Evolutionary conservation across 176 grass and related monocot species (phyloP), one percentile per base, ranked within the genome.

Genomic region (Musa itinerans): DNA sequence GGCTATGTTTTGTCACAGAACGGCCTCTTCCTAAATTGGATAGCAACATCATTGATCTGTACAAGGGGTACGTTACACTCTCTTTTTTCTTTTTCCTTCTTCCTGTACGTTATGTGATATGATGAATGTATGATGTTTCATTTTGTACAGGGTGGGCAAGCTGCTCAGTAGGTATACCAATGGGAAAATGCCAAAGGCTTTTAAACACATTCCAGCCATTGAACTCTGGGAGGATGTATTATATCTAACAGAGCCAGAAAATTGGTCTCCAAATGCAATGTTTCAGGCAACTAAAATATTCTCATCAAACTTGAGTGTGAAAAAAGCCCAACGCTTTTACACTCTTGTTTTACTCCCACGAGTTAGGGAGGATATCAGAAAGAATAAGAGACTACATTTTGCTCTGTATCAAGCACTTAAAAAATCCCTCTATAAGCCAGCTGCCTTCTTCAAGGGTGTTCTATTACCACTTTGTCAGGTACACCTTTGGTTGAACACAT

Each of bases 391-490:
- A 68, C 88, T 98, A 53, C 95, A 93, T 78, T 98, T 93, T 87
- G 82, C 88, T 17, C 84, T 98, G 14, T 98, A 98, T 49, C 90
- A 93, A 69, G 82, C 88, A 0, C 76, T 98, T 73, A 93, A 93
- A 56, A 94, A 94, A 71, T 77, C 90, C 51, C 78, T 91, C 9
- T 98, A 89, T 73, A 98, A 93, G 65, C 90, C 95, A n/a, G 86
- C 84, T 2, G 88, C 90, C 0, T 98, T 98, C 69, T 89, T 87
- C 84, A 98, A 93, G 78, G 95, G 95, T 66, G 84, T 98, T 83
- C 34, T 98, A 4, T 76, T 98, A 52, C 95, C 95, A 77, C 80
- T 98, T 26, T 98, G 95, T 85, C 84, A 89, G 95, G 95, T 98
- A 94, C 15, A 53, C 74, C 13, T 75, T 62, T 69, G 16, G 2